phyloP scores from a whole-genome alignment of 495 filamentous ascomycete genomes.

The Neurospora tetraspora region DNA sequence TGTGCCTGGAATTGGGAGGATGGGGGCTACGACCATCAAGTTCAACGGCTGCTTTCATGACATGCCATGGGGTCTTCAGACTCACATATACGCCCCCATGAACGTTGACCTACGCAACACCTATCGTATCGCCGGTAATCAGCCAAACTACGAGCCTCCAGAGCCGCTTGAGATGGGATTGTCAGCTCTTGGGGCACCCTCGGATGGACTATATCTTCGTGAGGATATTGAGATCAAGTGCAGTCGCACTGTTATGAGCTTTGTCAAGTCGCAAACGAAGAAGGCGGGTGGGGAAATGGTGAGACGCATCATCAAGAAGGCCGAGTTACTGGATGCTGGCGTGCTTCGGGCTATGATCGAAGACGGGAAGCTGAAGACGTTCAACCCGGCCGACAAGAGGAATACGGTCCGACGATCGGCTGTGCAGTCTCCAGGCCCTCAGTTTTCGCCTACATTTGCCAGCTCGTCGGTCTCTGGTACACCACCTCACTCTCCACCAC shows the following conservation, averaged over 20 bases:
- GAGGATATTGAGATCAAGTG: constrained; percentile 68
- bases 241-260: constrained; percentile 54
- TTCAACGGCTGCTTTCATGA: constrained; percentile 74
- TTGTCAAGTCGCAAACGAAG: constrained; percentile 62
- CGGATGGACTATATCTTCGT: constrained; percentile 59
- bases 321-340: constrained; percentile 40
- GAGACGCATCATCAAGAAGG: constrained; percentile 56
- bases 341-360: constrained; percentile 40
- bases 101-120: constrained; percentile 41
- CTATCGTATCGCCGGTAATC: constrained; percentile 48
- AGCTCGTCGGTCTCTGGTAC: constrained; percentile 12
- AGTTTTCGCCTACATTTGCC: constrained; percentile 4
- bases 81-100: constrained; percentile 62
- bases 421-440: constrained; percentile 24
- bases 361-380: constrained; percentile 38
- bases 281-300: constrained; percentile 56
- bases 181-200: constrained; percentile 39
- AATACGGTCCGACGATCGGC: constrained; percentile 18
- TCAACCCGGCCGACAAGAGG: constrained; percentile 33
- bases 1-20: constrained; percentile 49
- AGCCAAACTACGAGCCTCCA: constrained; percentile 49
- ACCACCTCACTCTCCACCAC: constrained; percentile 14
- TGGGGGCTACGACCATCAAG: constrained; percentile 51
- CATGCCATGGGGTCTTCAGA: constrained; percentile 57
- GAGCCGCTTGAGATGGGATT: constrained; percentile 48